Conservation (phyloP, 352 stramenopile genomes). For the Phytophthora agathidicida region DNA sequence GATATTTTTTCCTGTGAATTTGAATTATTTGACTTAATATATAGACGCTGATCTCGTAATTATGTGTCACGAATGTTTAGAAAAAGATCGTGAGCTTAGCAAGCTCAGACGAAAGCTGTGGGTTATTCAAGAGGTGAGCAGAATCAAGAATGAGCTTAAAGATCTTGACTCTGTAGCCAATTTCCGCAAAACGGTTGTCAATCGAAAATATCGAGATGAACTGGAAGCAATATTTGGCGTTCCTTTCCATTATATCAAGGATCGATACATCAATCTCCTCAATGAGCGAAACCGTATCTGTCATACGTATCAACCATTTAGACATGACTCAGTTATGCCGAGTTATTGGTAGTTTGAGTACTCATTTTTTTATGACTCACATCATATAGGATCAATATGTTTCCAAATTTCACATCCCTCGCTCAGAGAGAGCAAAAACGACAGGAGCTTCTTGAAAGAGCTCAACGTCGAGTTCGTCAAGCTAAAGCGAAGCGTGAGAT, state of each 20-base stretch:
- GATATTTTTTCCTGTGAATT: neutral
- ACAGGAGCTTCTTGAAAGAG: constrained; percentile 18
- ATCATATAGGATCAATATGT: constrained; percentile 18
- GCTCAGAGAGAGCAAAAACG: too few species aligned
- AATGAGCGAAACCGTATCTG: constrained; percentile 9
- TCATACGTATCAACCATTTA: constrained; percentile 1
- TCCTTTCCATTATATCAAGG: constrained; percentile 5
- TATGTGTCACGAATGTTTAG: constrained; percentile 7
- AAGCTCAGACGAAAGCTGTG: constrained; percentile 8
- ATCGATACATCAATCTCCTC: neutral
- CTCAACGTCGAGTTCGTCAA: constrained; percentile 13
- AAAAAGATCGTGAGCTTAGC: constrained; percentile 1
- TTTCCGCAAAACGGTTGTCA: constrained; percentile 2
- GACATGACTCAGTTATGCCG: constrained; percentile 11
- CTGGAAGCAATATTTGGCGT: constrained; percentile 10
- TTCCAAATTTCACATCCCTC: constrained; percentile 21
- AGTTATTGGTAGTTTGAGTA: neutral
- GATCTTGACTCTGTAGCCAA: neutral
- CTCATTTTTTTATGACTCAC: constrained; percentile 1
- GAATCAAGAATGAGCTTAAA: too few species aligned
- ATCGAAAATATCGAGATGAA: constrained; percentile 1
- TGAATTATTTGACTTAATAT: neutral
- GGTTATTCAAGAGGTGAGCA: constrained; percentile 12
- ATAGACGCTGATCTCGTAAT: neutral
- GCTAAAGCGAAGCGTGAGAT: constrained; percentile 10